Evolutionary conservation across 1,284 basidiomycete species (phyloP), one percentile per base, ranked within the genome.

Genomic region (Ganoderma multipileum): DNA sequence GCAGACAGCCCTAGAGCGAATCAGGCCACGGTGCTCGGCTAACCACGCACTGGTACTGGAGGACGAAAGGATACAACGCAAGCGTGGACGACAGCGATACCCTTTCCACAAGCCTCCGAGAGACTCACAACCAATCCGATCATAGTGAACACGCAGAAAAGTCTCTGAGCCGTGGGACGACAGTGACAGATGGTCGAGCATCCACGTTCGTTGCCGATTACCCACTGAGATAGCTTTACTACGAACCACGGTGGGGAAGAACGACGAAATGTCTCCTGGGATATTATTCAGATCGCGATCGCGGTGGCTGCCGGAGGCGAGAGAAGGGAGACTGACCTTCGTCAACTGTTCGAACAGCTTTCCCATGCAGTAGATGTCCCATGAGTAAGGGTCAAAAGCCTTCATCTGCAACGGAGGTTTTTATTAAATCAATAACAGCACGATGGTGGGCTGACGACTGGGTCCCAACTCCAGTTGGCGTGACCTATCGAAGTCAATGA

Each of bases 401-500:
- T n/a, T 47, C 44, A 47, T 47, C n/a, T 47, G 2, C 7, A 23
- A n/a, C n/a, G 44, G 44, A n/a, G n/a, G 44, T 23, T 47, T 47
- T 20, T 6, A 2, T 23, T 47, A n/a, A n/a, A 9, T 47, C 44
- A n/a, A 47, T 23, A n/a, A n/a, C 20, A 47, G n/a, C n/a, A 9
- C 44, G 20, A 47, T 47, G n/a, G 44, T n/a, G 44, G 44, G 8
- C 42, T 44, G 42, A 20, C 42, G 18, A 20, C 42, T n/a, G 9
- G 44, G 44, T 11, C n/a, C 44, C 1, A 23, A 47, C 44, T n/a
- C 44, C n/a, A 47, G 44, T 8, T 47, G 44, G n/a, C n/a, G 44
- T 23, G 44, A 47, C 44, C 44, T n/a, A n/a, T 47, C 44, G 52
- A 54, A 54, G 52, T 54, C 52, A 30, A 54, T 54, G 28, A 54